These are phyloP conservation scores for Daucus carota DNA, from an alignment of 129 eudicot species.

Conservation along the genomic window DH1_v3.0 NC_030388.2:24213501-24214000, in stretches of 20 bases:
- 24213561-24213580: conserved; percentile 10
- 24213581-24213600: conserved; percentile 15
- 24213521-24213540: background rate
- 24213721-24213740: background rate
- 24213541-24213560: conserved; percentile 10
- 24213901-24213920: conserved; percentile 38
- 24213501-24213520: conserved; percentile 45
- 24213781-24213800: conserved; percentile 85
- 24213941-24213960: conserved; percentile 94
- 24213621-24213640: conserved; percentile 95
- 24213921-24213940: conserved; percentile 83
- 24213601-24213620: conserved; percentile 72
- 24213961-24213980: conserved; percentile 94
- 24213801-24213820: conserved; percentile 83
- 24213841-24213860: conserved; percentile 44
- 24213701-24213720: conserved; percentile 48
- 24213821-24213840: conserved; percentile 77
- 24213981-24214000: conserved; percentile 23
- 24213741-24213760: background rate
- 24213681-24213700: conserved; percentile 76
- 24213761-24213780: conserved; percentile 9
- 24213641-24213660: conserved; percentile 78
- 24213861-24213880: conserved; percentile 30
- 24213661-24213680: conserved; percentile 72
- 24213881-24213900: conserved; percentile 39